These are phyloP conservation scores for Fragaria ananassa DNA, from an alignment of 306 rosid species.

Conservation along the genomic window DNA sequence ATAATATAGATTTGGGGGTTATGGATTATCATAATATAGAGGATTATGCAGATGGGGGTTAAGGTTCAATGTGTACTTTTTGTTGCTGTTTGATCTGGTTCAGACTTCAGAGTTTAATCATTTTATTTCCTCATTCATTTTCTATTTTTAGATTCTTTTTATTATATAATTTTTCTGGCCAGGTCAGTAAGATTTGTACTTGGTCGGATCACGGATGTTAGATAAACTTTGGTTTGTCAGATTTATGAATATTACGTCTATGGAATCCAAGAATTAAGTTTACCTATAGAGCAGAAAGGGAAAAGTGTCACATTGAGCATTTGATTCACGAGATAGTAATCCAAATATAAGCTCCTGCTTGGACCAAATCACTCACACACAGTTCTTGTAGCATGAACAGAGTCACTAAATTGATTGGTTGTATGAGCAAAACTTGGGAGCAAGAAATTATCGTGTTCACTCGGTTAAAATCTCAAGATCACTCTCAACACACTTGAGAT, in stretches of 20 bases:
- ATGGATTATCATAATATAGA: not conserved
- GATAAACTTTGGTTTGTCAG: not conserved
- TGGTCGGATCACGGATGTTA: conserved; percentile 21
- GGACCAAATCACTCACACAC: not conserved
- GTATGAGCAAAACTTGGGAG: not conserved
- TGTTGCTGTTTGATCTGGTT: not conserved
- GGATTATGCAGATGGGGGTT: not conserved
- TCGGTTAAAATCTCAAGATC: not conserved
- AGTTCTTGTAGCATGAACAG: not conserved
- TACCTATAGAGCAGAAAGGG: not conserved
- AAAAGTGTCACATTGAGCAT: not conserved
- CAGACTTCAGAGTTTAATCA: not conserved
- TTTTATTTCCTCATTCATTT: conserved; percentile 1
- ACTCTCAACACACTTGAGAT: too few relatives aligned
- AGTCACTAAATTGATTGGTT: not conserved
- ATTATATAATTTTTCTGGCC: not conserved
- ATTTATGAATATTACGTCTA: not conserved
- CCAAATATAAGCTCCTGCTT: not conserved
- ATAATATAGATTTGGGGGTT: not conserved
- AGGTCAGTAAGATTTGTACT: not conserved
- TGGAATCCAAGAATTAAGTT: not conserved
- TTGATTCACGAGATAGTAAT: not conserved
- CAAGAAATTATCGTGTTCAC: not conserved
- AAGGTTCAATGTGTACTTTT: not conserved
- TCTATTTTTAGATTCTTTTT: not conserved